Base-by-base conservation (phyloP, 805 yeast species). In the Grigorovia transvaalensis region DNA sequence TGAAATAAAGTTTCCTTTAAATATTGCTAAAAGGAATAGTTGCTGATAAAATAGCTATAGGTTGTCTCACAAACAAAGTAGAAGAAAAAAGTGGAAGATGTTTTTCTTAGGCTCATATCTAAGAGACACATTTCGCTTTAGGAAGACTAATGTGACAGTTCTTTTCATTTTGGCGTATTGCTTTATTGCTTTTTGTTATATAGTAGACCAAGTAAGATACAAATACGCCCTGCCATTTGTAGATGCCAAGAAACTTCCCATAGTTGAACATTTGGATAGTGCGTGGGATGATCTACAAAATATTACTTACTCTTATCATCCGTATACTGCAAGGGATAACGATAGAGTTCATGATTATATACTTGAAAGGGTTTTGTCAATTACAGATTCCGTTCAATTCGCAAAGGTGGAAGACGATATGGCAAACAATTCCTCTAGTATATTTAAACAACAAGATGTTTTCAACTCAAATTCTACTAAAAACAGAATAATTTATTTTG, bases 301-400 rank as follows among this genome's bases (percentile, higher is more conserved):
- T 3, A 82, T 90, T 11, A 84, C 93, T 0, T 60, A 69, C 35
- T 63, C 74, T 29, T 81, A 80, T 50, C 97, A 90, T 68, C 88
- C 96, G 0, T 90, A 85, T 66, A 79, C 81, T 23, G 83, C 96
- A 0, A 79, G 72, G 53, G 86, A 82, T 13, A 89, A 88, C 67
- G 91, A 84, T 65, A 72, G 71, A 33, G 88, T 89, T 13, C 91
- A 85, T 65, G 83, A 81, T 56, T 85, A 82, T 60, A 64, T 90
- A 44, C 55, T 74, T 27, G 55, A 65, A 5, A 72, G 81, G 55
- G 76, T 78, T 3, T 57, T 60, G 9, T 53, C 62, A 4, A 57
- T 79, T 3, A 65, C 75, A 9, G 41, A 51, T 4, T 45, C 41
- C 17, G 58, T 56, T 5, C 49, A 55, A 9, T 65, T 64, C 48